phyloP scores from a whole-genome alignment of 2,329 filamentous ascomycete species.

The Parastagonospora avenae region DNA sequence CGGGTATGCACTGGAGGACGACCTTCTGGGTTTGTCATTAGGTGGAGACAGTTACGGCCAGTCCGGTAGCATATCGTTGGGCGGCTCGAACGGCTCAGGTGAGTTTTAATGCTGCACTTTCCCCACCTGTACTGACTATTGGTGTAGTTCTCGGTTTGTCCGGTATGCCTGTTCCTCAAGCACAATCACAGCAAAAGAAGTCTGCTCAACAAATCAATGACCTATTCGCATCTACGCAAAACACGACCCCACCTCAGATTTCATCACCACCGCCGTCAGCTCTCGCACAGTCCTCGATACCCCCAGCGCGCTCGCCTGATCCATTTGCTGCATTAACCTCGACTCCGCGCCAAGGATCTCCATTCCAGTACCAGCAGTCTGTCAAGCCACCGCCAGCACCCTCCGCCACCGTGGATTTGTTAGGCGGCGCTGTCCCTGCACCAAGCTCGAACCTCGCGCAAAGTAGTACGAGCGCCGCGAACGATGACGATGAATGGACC shows the following conservation, averaged over 20 bases:
- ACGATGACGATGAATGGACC: slow-evolving; percentile 95
- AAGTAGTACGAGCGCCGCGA: slow-evolving; percentile 55
- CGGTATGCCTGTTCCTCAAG: slow-evolving; percentile 37
- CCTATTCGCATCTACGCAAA: slow-evolving; percentile 60
- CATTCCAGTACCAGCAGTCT: slow-evolving; percentile 55
- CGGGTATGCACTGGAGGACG: slow-evolving; percentile 78
- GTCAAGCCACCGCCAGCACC: slow-evolving; percentile 42
- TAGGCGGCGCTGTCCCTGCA: slow-evolving; percentile 39
- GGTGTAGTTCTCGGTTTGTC: slow-evolving; percentile 39
- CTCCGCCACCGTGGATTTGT: slow-evolving; percentile 41
- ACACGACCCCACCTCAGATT: slow-evolving; percentile 44
- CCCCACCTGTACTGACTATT: slow-evolving; percentile 12
- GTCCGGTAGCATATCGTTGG: slow-evolving; percentile 82
- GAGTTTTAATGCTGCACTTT: neutral
- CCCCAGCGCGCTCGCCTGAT: slow-evolving; percentile 51
- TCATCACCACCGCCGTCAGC: slow-evolving; percentile 54
- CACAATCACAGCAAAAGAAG: slow-evolving; percentile 47
- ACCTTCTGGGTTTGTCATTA: slow-evolving; percentile 86
- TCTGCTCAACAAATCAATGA: slow-evolving; percentile 60
- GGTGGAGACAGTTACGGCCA: slow-evolving; percentile 70
- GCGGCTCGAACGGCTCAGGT: slow-evolving; percentile 56
- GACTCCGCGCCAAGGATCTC: slow-evolving; percentile 56
- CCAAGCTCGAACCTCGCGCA: slow-evolving; percentile 34
- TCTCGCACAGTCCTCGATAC: slow-evolving; percentile 43
- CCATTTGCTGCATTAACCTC: slow-evolving; percentile 66